Conservation (phyloP, 164 flowering plant genomes). For the Protea cynaroides region DNA sequence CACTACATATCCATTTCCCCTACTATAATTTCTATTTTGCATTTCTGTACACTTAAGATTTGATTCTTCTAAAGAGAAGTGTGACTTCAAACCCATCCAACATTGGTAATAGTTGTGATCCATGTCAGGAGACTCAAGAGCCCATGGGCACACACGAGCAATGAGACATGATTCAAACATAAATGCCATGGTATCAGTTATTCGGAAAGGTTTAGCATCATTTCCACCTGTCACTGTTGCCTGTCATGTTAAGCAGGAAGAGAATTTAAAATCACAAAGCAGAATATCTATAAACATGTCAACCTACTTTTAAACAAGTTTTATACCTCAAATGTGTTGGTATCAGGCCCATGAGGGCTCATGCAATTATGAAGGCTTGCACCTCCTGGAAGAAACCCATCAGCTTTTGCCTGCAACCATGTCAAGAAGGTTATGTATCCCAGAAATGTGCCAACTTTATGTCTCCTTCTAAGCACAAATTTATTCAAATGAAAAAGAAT, state of each 20-base stretch:
- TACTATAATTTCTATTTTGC: background rate
- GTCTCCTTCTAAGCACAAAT: too few relatives aligned
- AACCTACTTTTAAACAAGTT: background rate
- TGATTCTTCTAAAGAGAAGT: constrained; percentile 37
- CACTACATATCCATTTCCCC: background rate
- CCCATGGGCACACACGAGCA: constrained; percentile 80
- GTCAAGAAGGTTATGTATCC: background rate
- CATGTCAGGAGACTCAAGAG: constrained; percentile 65
- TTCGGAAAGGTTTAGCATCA: constrained; percentile 55
- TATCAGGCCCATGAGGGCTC: constrained; percentile 99
- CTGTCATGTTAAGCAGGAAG: constrained; percentile 30
- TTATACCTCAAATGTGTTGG: constrained; percentile 81
- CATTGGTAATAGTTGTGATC: constrained; percentile 86
- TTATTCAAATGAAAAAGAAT: too few relatives aligned
- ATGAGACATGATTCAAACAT: constrained; percentile 91
- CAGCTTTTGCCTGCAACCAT: constrained; percentile 72
- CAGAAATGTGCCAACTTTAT: background rate
- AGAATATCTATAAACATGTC: background rate
- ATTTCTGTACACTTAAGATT: background rate
- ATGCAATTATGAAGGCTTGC: constrained; percentile 97
- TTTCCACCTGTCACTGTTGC: constrained; percentile 56
- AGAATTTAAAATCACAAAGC: background rate
- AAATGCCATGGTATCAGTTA: constrained; percentile 75
- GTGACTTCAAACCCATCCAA: constrained; percentile 87
- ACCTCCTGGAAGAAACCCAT: constrained; percentile 93